phyloP scores from a whole-genome alignment of 345 rosid species.

The Salix dunnii region DNA sequence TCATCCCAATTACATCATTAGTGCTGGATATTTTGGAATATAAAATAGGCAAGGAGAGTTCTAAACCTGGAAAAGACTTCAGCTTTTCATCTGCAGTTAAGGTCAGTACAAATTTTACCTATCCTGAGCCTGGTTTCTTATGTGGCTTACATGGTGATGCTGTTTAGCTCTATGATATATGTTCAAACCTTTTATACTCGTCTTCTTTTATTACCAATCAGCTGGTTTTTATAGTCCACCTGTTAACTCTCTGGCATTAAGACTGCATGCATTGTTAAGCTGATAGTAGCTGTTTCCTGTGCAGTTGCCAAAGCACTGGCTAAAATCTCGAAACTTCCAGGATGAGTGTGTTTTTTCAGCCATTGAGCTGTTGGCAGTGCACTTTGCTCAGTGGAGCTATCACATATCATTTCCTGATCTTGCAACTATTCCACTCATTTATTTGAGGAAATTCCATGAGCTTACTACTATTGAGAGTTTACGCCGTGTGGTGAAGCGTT shows the following conservation, averaged over 20 bases:
- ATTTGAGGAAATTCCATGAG: constrained; percentile 64
- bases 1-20: constrained; percentile 69
- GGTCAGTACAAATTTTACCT: constrained; percentile 39
- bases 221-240: not conserved
- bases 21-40: constrained; percentile 76
- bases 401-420: constrained; percentile 92
- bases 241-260: not conserved
- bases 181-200: not conserved
- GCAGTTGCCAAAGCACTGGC: constrained; percentile 90
- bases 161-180: not conserved
- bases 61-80: constrained; percentile 49
- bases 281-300: constrained; percentile 12
- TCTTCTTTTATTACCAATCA: not conserved
- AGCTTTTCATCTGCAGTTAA: constrained; percentile 55
- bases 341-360: constrained; percentile 59
- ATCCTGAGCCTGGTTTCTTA: not conserved
- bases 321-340: constrained; percentile 77
- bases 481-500: constrained; percentile 59
- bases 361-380: constrained; percentile 67
- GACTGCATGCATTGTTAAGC: not conserved
- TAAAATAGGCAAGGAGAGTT: constrained; percentile 55
- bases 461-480: constrained; percentile 51
- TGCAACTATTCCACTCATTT: constrained; percentile 68
- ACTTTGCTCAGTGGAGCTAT: constrained; percentile 85
- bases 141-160: not conserved